Percentiles rank a stretch among this genome's conserved stretches.
These are phyloP conservation scores for Tilletia walkeri DNA, from an alignment of 1,284 basidiomycete species.

Conservation along the genomic window DNA sequence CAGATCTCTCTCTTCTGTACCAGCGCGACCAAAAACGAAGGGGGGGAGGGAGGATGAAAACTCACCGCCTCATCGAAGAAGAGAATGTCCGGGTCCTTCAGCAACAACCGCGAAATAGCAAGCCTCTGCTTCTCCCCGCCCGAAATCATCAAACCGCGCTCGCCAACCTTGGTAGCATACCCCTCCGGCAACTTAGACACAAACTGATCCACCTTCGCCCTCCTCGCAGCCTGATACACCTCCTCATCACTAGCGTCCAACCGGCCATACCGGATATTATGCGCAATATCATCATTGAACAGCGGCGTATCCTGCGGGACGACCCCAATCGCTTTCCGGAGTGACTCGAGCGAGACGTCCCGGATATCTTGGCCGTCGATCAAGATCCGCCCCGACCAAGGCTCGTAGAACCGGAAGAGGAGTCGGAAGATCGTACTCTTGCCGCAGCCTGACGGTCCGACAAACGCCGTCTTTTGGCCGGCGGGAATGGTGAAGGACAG, in stretches of 20 bases:
- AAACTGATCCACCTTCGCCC: conserved; percentile 83
- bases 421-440: conserved; percentile 95
- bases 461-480: conserved; percentile 91
- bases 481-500: conserved; percentile 90
- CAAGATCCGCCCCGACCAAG: conserved; percentile 73
- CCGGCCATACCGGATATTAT: conserved; percentile 92
- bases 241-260: conserved; percentile 83
- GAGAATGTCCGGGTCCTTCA: conserved; percentile 90
- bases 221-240: conserved; percentile 75
- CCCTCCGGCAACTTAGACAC: conserved; percentile 78
- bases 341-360: conserved; percentile 69
- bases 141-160: conserved; percentile 94
- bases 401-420: conserved; percentile 91
- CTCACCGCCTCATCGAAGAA: conserved; percentile 96
- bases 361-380: conserved; percentile 84
- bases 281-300: conserved; percentile 90
- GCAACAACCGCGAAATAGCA: conserved; percentile 83
- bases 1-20: not conserved
- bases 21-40: not conserved
- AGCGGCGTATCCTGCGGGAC: conserved; percentile 97
- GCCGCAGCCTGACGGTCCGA: conserved; percentile 95
- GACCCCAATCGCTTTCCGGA: conserved; percentile 79
- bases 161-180: conserved; percentile 87
- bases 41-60: conserved; percentile 25
- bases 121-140: conserved; percentile 96